These are phyloP conservation scores for Lepiota subincarnata DNA, from an alignment of 768 basidiomycete genomes.

Conservation along the genomic window DNA sequence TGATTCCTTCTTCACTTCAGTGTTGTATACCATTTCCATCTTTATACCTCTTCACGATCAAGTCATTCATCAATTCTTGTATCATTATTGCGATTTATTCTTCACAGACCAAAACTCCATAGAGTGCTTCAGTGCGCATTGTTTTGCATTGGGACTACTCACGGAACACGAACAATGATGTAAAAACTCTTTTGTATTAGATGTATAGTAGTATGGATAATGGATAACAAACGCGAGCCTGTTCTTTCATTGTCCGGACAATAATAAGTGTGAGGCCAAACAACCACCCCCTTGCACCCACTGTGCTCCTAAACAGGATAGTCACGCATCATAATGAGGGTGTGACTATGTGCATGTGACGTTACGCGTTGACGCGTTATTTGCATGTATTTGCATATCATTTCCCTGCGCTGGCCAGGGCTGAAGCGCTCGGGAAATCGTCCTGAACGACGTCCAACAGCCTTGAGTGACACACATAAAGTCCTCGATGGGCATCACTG, in stretches of 20 bases:
- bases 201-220: conserved; percentile 1
- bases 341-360: conserved; percentile 14
- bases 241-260: too few species aligned
- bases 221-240: background rate
- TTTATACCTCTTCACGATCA: background rate
- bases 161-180: background rate
- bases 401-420: conserved; percentile 3
- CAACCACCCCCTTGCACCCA: background rate
- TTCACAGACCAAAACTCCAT: background rate
- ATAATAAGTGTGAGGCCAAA: background rate
- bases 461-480: conserved; percentile 2
- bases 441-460: conserved; percentile 5
- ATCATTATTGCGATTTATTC: background rate
- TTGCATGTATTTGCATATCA: background rate
- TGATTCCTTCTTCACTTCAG: background rate
- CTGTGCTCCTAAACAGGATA: background rate
- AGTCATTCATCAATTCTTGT: background rate
- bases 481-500: conserved; percentile 80
- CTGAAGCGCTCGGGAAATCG: background rate
- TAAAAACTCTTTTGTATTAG: background rate
- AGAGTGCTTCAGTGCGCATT: background rate
- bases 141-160: background rate
- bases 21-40: conserved; percentile 2
- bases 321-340: background rate
- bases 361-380: conserved; percentile 10